Evolutionary conservation across 257 asterid genomes (phyloP).

Genomic region (Solanum appendiculatum): DNA sequence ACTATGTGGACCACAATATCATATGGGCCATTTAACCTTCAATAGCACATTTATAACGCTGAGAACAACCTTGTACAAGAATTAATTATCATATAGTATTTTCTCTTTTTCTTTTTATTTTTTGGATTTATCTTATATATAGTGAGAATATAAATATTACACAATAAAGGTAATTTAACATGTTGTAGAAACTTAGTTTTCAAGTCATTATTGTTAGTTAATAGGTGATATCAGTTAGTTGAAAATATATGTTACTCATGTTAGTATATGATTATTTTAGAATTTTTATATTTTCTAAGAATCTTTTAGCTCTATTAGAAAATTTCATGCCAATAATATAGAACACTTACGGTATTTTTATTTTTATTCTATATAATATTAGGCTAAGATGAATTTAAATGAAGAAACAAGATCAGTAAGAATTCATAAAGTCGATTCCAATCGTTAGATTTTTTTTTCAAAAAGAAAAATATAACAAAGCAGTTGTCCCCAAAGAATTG

Average conservation of each 20-base stretch:
- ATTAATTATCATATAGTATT: background rate
- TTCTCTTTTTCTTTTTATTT: background rate
- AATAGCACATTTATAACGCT: background rate
- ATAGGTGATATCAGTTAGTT: background rate
- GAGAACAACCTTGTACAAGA: background rate
- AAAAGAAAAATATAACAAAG: background rate
- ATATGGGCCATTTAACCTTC: background rate
- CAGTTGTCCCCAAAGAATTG: background rate
- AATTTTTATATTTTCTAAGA: background rate
- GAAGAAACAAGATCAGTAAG: background rate
- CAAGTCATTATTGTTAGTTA: background rate
- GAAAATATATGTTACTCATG: background rate
- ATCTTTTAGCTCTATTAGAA: background rate
- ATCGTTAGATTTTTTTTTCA: background rate
- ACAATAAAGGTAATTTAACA: background rate
- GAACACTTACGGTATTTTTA: background rate
- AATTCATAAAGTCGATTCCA: background rate
- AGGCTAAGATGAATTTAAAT: too few species aligned
- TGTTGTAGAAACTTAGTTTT: background rate
- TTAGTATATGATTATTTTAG: background rate
- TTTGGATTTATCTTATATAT: background rate
- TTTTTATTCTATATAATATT: too few species aligned
- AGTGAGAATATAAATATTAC: background rate
- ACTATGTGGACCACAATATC: background rate
- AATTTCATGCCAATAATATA: background rate